Conservation (phyloP, 169 alveolate genomes). For the Eimeria brunetti region DNA sequence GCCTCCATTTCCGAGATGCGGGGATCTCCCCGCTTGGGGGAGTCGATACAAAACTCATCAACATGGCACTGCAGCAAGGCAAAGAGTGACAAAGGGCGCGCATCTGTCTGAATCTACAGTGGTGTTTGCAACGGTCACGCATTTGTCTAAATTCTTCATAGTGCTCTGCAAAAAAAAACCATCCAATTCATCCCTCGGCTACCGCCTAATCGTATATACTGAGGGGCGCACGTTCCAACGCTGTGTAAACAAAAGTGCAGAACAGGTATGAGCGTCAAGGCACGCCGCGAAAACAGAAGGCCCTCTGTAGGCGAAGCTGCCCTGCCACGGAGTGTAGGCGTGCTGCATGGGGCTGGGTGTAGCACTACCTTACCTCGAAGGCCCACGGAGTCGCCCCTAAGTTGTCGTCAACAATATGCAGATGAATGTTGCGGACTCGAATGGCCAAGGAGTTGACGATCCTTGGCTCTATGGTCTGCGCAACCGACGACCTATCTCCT, state of each 20-base stretch:
- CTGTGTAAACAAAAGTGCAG: background rate
- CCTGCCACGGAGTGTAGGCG: background rate
- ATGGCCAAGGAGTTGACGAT: constrained; percentile 87
- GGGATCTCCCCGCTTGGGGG: constrained; percentile 81
- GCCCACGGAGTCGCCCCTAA: constrained; percentile 87
- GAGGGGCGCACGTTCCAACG: background rate
- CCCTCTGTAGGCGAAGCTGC: background rate
- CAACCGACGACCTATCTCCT: constrained; percentile 75
- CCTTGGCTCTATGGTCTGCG: constrained; percentile 87
- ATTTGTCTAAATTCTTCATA: background rate
- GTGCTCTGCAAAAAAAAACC: background rate
- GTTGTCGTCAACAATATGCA: constrained; percentile 87
- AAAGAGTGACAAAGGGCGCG: background rate
- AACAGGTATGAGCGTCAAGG: background rate
- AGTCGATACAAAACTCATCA: constrained; percentile 81
- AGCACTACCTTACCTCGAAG: constrained; percentile 82
- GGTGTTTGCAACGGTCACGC: background rate
- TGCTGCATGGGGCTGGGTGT: background rate
- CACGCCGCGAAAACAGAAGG: background rate
- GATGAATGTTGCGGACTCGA: constrained; percentile 85
- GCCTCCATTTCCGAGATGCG: constrained; percentile 77
- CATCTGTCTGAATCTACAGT: background rate
- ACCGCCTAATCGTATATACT: background rate
- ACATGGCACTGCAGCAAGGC: constrained; percentile 64
- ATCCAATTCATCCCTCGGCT: background rate